Evolutionary conservation across 768 basidiomycete genomes (phyloP).

Genomic region (Hericium erinaceus): DNA sequence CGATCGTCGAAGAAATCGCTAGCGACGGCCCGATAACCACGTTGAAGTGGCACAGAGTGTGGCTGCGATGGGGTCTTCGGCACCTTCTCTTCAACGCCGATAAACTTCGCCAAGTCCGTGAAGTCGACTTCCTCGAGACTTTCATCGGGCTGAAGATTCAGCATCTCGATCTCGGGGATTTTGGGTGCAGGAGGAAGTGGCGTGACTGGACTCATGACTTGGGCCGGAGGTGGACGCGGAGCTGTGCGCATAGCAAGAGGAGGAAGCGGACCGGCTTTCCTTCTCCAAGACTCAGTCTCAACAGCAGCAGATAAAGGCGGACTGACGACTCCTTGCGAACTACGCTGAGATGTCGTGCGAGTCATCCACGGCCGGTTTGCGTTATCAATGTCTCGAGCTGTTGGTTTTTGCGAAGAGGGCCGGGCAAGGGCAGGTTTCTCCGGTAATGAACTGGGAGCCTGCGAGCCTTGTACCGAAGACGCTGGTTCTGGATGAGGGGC

Average conservation of each 20-base stretch:
- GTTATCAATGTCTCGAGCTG: constrained; percentile 14
- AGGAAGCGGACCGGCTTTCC: constrained; percentile 31
- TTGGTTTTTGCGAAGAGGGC: constrained; percentile 19
- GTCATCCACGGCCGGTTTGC: constrained; percentile 2
- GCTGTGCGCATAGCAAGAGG: constrained; percentile 17
- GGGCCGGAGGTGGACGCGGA: constrained; percentile 19
- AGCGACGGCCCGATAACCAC: constrained; percentile 43
- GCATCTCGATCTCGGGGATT: constrained; percentile 24
- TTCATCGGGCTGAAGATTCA: constrained; percentile 43
- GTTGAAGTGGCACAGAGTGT: constrained; percentile 18
- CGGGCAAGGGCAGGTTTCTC: constrained; percentile 11
- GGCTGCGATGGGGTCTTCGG: constrained; percentile 11
- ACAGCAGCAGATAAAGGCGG: not conserved
- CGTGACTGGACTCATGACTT: constrained; percentile 27
- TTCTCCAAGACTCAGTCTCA: constrained; percentile 61
- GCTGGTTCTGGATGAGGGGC: not conserved
- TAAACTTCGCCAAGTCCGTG: constrained; percentile 62
- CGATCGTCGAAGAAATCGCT: constrained; percentile 67
- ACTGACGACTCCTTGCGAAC: constrained; percentile 1
- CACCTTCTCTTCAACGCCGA: constrained; percentile 31
- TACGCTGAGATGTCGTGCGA: constrained; percentile 12
- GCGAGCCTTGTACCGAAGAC: not conserved
- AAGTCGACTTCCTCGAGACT: constrained; percentile 78
- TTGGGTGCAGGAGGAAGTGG: constrained; percentile 17
- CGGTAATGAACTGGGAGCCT: not conserved